phyloP scores from a whole-genome alignment of 495 filamentous ascomycete genomes.

The Annulohypoxylon bovei region DNA sequence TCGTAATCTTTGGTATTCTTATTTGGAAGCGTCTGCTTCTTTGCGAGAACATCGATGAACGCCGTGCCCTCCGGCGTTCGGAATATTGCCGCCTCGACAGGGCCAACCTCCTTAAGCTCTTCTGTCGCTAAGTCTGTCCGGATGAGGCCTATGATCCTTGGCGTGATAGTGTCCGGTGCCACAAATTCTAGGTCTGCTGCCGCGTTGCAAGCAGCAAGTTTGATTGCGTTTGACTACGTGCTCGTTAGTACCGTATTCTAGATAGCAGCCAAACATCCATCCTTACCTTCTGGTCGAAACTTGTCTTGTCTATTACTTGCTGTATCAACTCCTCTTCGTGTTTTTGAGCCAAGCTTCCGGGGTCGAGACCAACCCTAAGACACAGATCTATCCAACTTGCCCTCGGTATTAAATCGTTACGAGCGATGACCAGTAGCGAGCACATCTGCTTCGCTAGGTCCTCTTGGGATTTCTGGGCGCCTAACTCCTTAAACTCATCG shows the following conservation, averaged over 20 bases:
- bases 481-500: conserved; percentile 51
- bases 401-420: conserved; percentile 78
- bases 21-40: conserved; percentile 75
- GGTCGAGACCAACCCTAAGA: conserved; percentile 79
- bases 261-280: background rate
- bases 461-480: conserved; percentile 50
- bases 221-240: conserved; percentile 55
- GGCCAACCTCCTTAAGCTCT: conserved; percentile 75
- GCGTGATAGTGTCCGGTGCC: conserved; percentile 82
- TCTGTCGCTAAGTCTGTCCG: conserved; percentile 71
- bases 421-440: conserved; percentile 78
- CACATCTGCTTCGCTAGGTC: conserved; percentile 72
- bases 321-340: conserved; percentile 57
- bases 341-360: conserved; percentile 74
- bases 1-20: conserved; percentile 93
- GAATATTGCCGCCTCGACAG: conserved; percentile 89
- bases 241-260: conserved; percentile 29
- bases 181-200: conserved; percentile 94
- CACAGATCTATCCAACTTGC: conserved; percentile 89
- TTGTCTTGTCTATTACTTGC: conserved; percentile 60
- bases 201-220: conserved; percentile 77
- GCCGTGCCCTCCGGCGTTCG: conserved; percentile 85
- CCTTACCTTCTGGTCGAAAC: conserved; percentile 59
- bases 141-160: conserved; percentile 78
- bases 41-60: conserved; percentile 89